Evolutionary conservation across 306 rosid species (phyloP).

Genomic region (Betula pendula): DNA sequence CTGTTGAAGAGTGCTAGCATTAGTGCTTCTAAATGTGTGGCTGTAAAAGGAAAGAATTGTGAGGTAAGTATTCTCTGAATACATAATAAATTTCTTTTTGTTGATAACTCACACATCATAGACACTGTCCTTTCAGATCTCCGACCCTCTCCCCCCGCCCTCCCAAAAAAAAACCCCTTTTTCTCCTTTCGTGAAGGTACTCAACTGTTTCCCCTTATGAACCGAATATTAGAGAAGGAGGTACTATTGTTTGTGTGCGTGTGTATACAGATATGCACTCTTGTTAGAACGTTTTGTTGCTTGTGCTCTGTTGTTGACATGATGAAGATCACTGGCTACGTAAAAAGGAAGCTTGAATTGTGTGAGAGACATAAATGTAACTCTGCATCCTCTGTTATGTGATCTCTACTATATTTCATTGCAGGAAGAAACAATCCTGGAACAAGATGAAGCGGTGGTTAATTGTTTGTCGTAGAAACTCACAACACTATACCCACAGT

Average conservation of each 20-base stretch:
- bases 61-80: slow-evolving; percentile 26
- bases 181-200: neutral
- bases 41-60: slow-evolving; percentile 13
- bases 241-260: neutral
- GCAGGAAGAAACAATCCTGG: slow-evolving; percentile 32
- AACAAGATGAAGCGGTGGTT: slow-evolving; percentile 17
- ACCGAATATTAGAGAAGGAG: neutral
- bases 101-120: neutral
- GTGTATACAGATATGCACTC: neutral
- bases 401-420: slow-evolving; percentile 13
- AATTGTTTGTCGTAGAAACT: slow-evolving; percentile 9
- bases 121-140: neutral
- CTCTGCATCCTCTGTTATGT: neutral
- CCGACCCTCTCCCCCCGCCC: neutral
- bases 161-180: no score
- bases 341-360: neutral
- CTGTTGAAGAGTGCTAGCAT: slow-evolving; percentile 46
- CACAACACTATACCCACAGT: neutral
- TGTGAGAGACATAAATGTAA: neutral
- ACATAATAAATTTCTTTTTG: neutral
- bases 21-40: slow-evolving; percentile 45
- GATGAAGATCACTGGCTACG: neutral
- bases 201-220: neutral
- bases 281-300: neutral
- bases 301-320: neutral